Conservation (phyloP, 176 grass and related monocot genomes). For the Aegilops tauschii region DNA sequence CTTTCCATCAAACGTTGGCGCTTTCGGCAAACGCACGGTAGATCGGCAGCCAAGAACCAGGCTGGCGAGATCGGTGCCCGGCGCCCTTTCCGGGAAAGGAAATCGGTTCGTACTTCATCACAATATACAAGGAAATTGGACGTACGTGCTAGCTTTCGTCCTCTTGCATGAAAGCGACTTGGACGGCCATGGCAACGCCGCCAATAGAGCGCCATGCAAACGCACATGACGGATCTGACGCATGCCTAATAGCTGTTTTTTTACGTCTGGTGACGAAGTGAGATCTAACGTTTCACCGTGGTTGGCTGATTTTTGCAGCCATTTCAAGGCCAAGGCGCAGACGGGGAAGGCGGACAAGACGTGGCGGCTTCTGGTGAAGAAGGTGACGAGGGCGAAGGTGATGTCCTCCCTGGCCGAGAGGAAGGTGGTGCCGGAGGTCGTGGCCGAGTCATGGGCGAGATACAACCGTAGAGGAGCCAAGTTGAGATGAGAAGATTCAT, state of each 20-base stretch:
- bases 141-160: not conserved
- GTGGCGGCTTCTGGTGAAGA: constrained; percentile 77
- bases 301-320: constrained; percentile 21
- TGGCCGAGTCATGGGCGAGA: constrained; percentile 41
- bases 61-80: constrained; percentile 32
- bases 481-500: not conserved
- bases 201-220: not conserved
- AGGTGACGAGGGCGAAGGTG: constrained; percentile 51
- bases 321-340: constrained; percentile 54
- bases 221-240: not conserved
- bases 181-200: not conserved
- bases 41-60: not conserved
- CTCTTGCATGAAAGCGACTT: constrained; percentile 20
- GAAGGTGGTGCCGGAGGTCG: constrained; percentile 37
- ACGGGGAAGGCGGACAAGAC: constrained; percentile 58
- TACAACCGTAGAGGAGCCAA: constrained; percentile 22
- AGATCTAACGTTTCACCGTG: not conserved
- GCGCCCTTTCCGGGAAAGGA: not conserved
- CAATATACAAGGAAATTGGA: not conserved
- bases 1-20: not conserved
- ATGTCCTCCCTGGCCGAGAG: constrained; percentile 47
- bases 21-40: not conserved
- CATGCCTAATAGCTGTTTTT: not conserved
- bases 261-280: not conserved
- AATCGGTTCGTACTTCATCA: not conserved